phyloP scores from a whole-genome alignment of 257 asterid species.

The Capsicum pubescens region DNA sequence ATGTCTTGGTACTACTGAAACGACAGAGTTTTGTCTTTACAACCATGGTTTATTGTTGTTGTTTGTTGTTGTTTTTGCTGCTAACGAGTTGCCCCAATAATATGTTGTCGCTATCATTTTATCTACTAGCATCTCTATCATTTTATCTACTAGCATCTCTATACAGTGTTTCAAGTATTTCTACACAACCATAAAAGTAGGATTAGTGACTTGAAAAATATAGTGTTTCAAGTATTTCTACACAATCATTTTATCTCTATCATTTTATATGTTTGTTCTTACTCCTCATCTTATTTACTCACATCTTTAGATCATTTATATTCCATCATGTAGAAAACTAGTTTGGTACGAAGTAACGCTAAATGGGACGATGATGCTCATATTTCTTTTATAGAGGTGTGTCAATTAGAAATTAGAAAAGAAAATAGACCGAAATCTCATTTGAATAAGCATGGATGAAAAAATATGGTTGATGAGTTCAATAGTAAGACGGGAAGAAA shows the following conservation, averaged over 20 bases:
- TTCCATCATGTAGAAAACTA: background rate
- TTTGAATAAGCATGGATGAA: background rate
- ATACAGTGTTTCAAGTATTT: no score
- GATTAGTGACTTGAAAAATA: no score
- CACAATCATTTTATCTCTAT: no score
- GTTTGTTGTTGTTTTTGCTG: no score
- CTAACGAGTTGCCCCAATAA: no score
- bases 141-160: no score
- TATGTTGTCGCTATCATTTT: no score
- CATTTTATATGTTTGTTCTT: no score
- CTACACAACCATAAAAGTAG: no score
- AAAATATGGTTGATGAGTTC: background rate
- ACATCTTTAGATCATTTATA: background rate
- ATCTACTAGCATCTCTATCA: no score
- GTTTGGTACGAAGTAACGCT: background rate
- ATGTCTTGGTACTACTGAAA: conserved; percentile 79
- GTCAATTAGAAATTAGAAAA: background rate
- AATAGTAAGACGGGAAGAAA: background rate
- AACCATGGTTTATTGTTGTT: conserved; percentile 25
- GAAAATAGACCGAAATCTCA: background rate
- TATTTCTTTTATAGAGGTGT: background rate
- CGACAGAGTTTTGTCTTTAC: conserved; percentile 72
- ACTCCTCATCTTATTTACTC: no score
- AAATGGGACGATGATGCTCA: background rate
- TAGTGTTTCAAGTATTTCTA: no score